Evolutionary conservation across 306 rosid genomes (phyloP).

Genomic region (Elaeagnus macrophylla): DNA sequence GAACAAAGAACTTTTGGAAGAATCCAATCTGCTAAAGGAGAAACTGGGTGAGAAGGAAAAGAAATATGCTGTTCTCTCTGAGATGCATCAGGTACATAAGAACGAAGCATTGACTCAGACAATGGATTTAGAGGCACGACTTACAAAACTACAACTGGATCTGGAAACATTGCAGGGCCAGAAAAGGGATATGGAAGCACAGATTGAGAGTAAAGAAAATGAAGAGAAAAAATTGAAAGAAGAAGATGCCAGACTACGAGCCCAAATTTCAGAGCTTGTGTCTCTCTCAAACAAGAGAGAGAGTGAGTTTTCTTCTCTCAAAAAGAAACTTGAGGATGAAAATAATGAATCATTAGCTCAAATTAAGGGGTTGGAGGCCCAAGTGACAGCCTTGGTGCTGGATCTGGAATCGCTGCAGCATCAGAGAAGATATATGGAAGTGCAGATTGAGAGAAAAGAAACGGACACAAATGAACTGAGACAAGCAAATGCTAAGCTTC

Average conservation of each 20-base stretch:
- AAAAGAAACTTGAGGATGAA: constrained; percentile 41
- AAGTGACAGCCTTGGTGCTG: constrained; percentile 28
- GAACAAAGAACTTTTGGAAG: constrained; percentile 37
- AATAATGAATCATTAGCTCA: constrained; percentile 34
- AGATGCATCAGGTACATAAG: constrained; percentile 40
- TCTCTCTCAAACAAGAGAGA: constrained; percentile 26
- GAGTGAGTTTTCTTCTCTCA: constrained; percentile 39
- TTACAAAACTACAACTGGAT: no score
- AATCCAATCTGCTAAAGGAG: constrained; percentile 43
- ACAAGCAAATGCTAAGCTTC: constrained; percentile 40
- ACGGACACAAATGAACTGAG: constrained; percentile 38
- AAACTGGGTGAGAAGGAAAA: constrained; percentile 43
- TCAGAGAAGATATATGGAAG: constrained; percentile 40
- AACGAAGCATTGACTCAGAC: constrained; percentile 4
- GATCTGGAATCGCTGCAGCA: constrained; percentile 38
- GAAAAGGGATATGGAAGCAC: no score
- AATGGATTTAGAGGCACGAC: no score
- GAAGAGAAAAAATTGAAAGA: no score
- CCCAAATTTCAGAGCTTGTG: no score
- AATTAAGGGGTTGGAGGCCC: constrained; percentile 37
- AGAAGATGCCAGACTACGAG: no score
- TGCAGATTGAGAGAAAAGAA: constrained; percentile 32
- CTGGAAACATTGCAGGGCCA: no score
- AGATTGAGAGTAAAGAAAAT: no score
- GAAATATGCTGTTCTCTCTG: constrained; percentile 45